Percentiles rank a stretch among this genome's conserved stretches.
These are phyloP conservation scores for Trichoderma atrobrunneum DNA, from an alignment of 2,329 filamentous ascomycete species.

Conservation along the genomic window DNA sequence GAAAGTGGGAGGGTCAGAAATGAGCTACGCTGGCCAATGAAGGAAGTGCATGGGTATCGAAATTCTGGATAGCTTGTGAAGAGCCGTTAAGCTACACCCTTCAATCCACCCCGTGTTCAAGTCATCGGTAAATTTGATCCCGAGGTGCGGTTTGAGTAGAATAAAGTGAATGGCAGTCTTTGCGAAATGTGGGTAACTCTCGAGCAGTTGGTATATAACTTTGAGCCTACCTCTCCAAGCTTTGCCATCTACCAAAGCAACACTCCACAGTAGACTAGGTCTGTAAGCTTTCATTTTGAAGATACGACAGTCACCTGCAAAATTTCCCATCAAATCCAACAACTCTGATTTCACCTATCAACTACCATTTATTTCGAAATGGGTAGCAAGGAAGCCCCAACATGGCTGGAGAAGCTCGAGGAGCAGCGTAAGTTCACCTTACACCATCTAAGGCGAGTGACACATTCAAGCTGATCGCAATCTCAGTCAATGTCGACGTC, in stretches of 20 bases:
- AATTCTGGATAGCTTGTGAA: background rate
- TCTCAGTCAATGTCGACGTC: conserved; percentile 48
- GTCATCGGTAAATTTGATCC: background rate
- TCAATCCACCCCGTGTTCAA: background rate
- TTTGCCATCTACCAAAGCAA: background rate
- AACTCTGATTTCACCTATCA: too few species aligned
- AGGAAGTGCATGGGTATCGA: background rate
- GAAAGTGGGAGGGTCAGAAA: background rate
- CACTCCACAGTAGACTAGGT: too few species aligned
- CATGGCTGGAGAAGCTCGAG: conserved; percentile 45
- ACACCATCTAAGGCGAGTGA: too few species aligned
- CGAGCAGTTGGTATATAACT: background rate
- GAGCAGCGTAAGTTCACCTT: conserved; percentile 35
- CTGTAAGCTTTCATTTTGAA: background rate
- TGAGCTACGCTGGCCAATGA: background rate
- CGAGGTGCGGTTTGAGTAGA: background rate
- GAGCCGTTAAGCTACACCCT: background rate
- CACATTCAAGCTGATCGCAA: background rate
- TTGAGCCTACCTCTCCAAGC: background rate
- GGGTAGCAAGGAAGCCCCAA: conserved; percentile 31
- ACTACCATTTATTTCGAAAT: conserved; percentile 22
- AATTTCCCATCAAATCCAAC: background rate
- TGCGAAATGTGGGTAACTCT: background rate
- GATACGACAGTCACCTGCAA: too few species aligned
- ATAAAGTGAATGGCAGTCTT: background rate